phyloP scores from a whole-genome alignment of 192 early-diverging fungal species.

The Rhizoclosmatium sp. region DNA sequence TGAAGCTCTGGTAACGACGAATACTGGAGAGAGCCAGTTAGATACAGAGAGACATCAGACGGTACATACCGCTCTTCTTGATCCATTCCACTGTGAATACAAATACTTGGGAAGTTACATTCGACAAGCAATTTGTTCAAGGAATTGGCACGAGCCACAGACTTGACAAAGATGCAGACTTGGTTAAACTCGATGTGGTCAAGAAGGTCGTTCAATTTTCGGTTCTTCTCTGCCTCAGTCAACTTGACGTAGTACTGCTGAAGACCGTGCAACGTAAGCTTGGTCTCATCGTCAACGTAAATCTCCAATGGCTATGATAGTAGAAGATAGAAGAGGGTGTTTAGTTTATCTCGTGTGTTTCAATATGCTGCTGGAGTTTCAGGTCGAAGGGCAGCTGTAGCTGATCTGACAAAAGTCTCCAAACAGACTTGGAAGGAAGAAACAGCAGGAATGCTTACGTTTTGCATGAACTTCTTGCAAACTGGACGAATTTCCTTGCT shows the following conservation, averaged over 20 bases:
- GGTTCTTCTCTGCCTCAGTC: constrained; percentile 87
- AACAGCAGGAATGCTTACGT: constrained; percentile 56
- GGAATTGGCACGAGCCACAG: constrained; percentile 83
- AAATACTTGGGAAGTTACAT: constrained; percentile 93
- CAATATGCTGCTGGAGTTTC: neutral
- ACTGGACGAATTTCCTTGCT: constrained; percentile 90
- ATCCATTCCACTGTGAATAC: constrained; percentile 89
- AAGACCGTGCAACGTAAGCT: constrained; percentile 96
- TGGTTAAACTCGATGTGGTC: constrained; percentile 98
- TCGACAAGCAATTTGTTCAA: constrained; percentile 86
- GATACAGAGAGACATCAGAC: neutral
- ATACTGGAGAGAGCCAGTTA: constrained; percentile 59
- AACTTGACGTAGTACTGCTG: constrained; percentile 94
- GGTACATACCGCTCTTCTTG: constrained; percentile 83
- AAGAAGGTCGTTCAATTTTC: constrained; percentile 89
- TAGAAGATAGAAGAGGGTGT: neutral
- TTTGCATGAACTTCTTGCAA: constrained; percentile 98
- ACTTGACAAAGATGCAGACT: constrained; percentile 96
- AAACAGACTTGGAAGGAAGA: constrained; percentile 2
- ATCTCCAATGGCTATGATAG: constrained; percentile 86
- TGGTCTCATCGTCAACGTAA: constrained; percentile 97
- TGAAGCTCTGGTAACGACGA: constrained; percentile 91
- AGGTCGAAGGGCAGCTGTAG: neutral
- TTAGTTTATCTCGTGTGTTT: neutral
- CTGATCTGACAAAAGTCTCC: neutral